Conservation (phyloP, 2,329 filamentous ascomycete species). For the Ophiocordyceps camponoti-rufipedis region DNA sequence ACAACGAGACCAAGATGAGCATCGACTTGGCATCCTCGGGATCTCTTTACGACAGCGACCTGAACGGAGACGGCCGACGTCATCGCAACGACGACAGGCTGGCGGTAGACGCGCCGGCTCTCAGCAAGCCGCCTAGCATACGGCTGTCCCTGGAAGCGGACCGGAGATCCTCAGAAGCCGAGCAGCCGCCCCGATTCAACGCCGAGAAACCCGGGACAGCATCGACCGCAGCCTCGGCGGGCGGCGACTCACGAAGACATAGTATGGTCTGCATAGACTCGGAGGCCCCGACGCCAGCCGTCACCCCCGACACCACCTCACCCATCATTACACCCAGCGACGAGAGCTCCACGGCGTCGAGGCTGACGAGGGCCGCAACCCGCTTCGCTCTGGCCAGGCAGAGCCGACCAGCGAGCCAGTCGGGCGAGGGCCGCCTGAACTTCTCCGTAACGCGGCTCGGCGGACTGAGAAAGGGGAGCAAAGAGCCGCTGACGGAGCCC, state of each 20-base stretch:
- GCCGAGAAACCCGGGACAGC: slow-evolving; percentile 24
- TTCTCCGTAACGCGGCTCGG: slow-evolving; percentile 37
- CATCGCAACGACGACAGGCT: slow-evolving; percentile 9
- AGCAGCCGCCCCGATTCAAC: slow-evolving; percentile 28
- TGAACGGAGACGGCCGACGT: slow-evolving; percentile 1
- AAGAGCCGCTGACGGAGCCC: slow-evolving; percentile 19
- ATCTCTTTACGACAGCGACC: slow-evolving; percentile 3
- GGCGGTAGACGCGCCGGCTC: slow-evolving; percentile 5
- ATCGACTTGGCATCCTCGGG: slow-evolving; percentile 12
- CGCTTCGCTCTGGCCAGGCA: slow-evolving; percentile 29
- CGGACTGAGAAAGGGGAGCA: slow-evolving; percentile 31
- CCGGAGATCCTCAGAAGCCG: slow-evolving; percentile 10
- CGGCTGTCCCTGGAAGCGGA: slow-evolving; percentile 32
- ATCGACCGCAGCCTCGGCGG: slow-evolving; percentile 14
- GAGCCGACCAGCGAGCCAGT: slow-evolving; percentile 40
- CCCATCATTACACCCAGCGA: slow-evolving; percentile 27
- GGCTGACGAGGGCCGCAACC: slow-evolving; percentile 38
- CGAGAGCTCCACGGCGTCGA: slow-evolving; percentile 31
- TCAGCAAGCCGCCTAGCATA: slow-evolving; percentile 27
- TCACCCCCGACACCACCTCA: slow-evolving; percentile 17
- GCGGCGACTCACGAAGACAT: slow-evolving; percentile 24
- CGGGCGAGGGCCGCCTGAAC: slow-evolving; percentile 38
- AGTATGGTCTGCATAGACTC: slow-evolving; percentile 32
- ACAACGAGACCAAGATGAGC: slow-evolving; percentile 31
- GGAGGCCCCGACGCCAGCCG: slow-evolving; percentile 17